Evolutionary conservation across 768 basidiomycete species (phyloP), one percentile per base, ranked within the genome.

Genomic region (Jaapia argillacea): DNA sequence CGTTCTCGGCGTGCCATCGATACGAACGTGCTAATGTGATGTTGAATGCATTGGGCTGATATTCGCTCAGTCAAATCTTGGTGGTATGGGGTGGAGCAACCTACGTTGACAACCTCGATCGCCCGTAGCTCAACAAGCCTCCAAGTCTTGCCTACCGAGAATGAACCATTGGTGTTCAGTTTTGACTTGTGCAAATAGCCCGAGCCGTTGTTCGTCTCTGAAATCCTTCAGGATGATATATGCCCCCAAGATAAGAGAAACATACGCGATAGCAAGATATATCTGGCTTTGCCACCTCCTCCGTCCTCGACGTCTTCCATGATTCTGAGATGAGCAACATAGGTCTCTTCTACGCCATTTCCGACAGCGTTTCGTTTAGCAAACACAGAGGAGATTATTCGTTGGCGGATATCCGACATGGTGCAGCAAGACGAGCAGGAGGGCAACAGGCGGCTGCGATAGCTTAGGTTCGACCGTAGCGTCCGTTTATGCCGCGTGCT

Each of bases 111-210:
- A 38, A 94, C 82, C 50, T 93, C 82, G 36, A 99, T 58, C 28
- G 66, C 78, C 48, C 85, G 75, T 52, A 98, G 70, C 61, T 97
- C 93, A 33, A 77, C 60, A 40, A 98, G 64, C 47, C 68, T 74
- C 96, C 96, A 99, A 1, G 94, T 90, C 68, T 99, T 99, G 4
- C 96, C 96, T 39, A 98, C 89, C 5, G 91, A 96, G 63, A 94
- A 98, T 0, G 89, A 76, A 25, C 87, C 84, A 57, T 97, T 98
- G 35, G 83, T 81, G 58, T 99, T 98, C 50, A 89, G 67, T 65
- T 98, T 98, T 1, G 93, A 91, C 65, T 99, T 99, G 74, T 99
- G 93, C 16, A 99, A 75, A 59, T 81, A 78, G 1, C 81, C 81
- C 38, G 68, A 63, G 21, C 79, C 77, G 50, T 74, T 74, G 47